Evolutionary conservation across 1,284 basidiomycete genomes (phyloP), one percentile per base, ranked within the genome.

Genomic region (Malassezia psittaci): DNA sequence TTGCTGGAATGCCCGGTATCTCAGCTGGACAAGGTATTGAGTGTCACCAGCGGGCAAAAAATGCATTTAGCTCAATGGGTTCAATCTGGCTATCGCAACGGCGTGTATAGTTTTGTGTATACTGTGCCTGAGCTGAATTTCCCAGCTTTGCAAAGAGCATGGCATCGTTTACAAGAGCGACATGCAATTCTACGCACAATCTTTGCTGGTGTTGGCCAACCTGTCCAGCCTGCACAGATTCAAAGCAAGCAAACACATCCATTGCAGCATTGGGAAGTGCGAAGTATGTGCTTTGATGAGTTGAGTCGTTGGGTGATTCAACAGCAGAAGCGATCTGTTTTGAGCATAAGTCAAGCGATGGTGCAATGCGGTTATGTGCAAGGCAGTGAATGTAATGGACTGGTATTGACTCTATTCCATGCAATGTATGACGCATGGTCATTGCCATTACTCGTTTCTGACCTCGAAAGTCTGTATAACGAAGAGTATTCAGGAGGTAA

Each of bases 381-480:
- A 5, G 51, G 18, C 9, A 43, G 11, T 2, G 62, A 62, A 1
- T 52, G 54, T 1, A 57, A 61, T 16, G 46, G 55, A 15, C 33
- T 72, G 3, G 52, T 74, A 16, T 60, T 73, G 19, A 63, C 62
- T 34, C 53, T 74, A 13, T 62, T 67, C 52, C 72, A 74, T 24
- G 57, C 64, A 9, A 61, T 74, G 18, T 74, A 73, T 54, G 72
- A 73, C 40, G 66, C 67, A 7, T 63, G 60, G 46, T 65, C 67
- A 29, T 59, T 73, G 49, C 60, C 61, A 16, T 45, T 69, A 51
- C 42, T 73, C 9, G 49, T 65, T 15, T 40, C 51, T n/a, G 70
- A 73, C 48, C 59, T 69, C 19, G 53, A 19, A 0, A 29, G 51
- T 18, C 24, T 70, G 12, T 67, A 67, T 56, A 21, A 9, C 16